A percentile compares a stretch with the other conserved stretches of the same genome.
These are phyloP conservation scores for Capronia coronata DNA, from an alignment of 2,329 filamentous ascomycete species.

Conservation along the genomic window DNA sequence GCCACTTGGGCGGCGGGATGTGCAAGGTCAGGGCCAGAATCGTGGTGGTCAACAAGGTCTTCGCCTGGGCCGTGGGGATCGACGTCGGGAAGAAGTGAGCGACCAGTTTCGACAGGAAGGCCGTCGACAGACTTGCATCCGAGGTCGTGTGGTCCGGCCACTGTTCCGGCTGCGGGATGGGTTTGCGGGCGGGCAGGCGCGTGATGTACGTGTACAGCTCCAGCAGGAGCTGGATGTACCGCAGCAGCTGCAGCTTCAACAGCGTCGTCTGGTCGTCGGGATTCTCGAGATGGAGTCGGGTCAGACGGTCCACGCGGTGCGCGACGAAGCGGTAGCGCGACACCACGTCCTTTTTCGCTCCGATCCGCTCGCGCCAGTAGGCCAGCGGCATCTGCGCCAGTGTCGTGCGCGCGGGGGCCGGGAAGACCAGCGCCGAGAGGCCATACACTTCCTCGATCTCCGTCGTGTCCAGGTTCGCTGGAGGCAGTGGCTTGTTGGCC, in stretches of 20 bases:
- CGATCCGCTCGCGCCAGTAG: slow-evolving; percentile 39
- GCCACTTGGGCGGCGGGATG: slow-evolving; percentile 39
- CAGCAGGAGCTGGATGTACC: slow-evolving; percentile 41
- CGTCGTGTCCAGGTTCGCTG: slow-evolving; percentile 38
- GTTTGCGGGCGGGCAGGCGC: slow-evolving; percentile 31
- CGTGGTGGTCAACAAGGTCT: slow-evolving; percentile 41
- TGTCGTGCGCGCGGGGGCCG: slow-evolving; percentile 37
- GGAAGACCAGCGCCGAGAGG: slow-evolving; percentile 37
- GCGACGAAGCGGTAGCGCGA: slow-evolving; percentile 41
- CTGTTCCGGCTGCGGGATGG: slow-evolving; percentile 24
- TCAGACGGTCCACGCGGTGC: slow-evolving; percentile 37
- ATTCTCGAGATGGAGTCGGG: slow-evolving; percentile 36
- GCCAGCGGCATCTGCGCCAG: slow-evolving; percentile 40
- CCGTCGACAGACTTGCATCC: slow-evolving; percentile 18
- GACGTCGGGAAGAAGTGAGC: slow-evolving; percentile 39
- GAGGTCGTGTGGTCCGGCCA: slow-evolving; percentile 24
- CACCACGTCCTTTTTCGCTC: slow-evolving; percentile 34
- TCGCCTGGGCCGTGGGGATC: slow-evolving; percentile 35
- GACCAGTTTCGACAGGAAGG: slow-evolving; percentile 38
- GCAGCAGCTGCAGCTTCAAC: slow-evolving; percentile 37
- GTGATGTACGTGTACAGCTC: slow-evolving; percentile 40
- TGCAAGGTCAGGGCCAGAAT: slow-evolving; percentile 43
- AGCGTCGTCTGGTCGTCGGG: slow-evolving; percentile 8
- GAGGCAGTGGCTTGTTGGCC: slow-evolving; percentile 42
- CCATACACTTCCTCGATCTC: slow-evolving; percentile 44